These are phyloP conservation scores for Neofusicoccum cordaticola DNA, from an alignment of 2,329 filamentous ascomycete genomes.

Conservation along the genomic window DNA sequence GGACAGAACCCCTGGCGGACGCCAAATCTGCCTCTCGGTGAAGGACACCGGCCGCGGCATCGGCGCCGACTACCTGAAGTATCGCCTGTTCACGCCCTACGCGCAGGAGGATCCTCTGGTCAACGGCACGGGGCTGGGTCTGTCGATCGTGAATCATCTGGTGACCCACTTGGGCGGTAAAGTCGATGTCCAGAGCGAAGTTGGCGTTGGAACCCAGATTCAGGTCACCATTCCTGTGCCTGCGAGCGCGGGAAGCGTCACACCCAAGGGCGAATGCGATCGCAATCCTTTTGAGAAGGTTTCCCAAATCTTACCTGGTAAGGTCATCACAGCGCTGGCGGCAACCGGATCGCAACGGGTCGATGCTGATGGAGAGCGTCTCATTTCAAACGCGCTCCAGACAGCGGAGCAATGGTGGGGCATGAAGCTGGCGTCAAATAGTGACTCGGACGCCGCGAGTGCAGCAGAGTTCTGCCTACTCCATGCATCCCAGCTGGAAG, in stretches of 20 bases:
- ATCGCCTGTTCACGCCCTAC: conserved; percentile 38
- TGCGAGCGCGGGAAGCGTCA: not conserved
- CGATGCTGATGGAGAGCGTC: not conserved
- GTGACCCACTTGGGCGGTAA: conserved; percentile 35
- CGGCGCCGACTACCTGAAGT: conserved; percentile 37
- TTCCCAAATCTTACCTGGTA: not conserved
- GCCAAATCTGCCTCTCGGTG: conserved; percentile 18
- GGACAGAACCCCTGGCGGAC: not conserved
- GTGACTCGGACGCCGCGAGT: not conserved
- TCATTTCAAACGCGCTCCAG: not conserved
- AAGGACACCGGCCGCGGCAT: conserved; percentile 39
- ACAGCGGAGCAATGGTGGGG: not conserved
- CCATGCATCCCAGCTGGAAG: not conserved
- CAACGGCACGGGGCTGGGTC: conserved; percentile 37
- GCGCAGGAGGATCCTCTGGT: conserved; percentile 38
- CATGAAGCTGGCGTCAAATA: not conserved
- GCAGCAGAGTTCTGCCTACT: not conserved
- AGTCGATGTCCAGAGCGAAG: conserved; percentile 35
- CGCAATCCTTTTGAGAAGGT: conserved; percentile 15
- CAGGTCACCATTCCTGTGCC: not conserved
- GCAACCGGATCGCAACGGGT: not conserved
- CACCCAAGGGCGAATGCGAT: not conserved
- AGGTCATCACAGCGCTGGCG: not conserved
- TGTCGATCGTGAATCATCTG: conserved; percentile 39
- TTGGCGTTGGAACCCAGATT: conserved; percentile 32